Evolutionary conservation across 768 basidiomycete species (phyloP), one percentile per base, ranked within the genome.

Genomic region (Lyophyllum shimeji): DNA sequence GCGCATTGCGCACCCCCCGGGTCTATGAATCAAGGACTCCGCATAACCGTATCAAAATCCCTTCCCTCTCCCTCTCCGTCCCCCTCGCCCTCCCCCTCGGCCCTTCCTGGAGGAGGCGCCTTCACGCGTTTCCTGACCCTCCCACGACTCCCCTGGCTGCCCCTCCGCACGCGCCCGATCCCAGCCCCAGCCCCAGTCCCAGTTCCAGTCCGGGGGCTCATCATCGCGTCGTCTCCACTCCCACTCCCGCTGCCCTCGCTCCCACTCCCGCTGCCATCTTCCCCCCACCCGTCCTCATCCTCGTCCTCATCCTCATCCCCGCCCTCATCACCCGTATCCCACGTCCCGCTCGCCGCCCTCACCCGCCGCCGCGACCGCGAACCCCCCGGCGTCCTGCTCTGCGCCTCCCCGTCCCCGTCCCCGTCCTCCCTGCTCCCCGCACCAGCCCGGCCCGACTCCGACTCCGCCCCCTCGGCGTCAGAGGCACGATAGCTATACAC

Each of bases 261-360:
- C 4, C 21, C 34, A 13, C 15, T 17, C 34, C 43, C 43, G 21
- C 49, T 59, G 20, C 40, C 64, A 0, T 63, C 58, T 8, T 64
- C 65, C 21, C 53, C 63, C 46, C 65, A 61, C 31, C 54, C 70
- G 39, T 66, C 69, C 13, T 56, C 65, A 24, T 66, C 68, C 20
- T 47, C 60, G 42, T 66, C 70, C 23, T 66, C 71, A 45, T 69
- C 68, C 24, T 68, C 69, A 15, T 69, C 70, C 44, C 67, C 71
- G 7, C 61, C 68, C 27, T 71, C 74, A 15, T 71, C 71, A 2
- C 69, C 62, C 65, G 71, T 52, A 57, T 69, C 64, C 61, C 63
- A 43, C 55, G 59, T 50, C 54, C 63, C 43, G 15, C 60, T 40
- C 4, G n/a, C 52, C 57, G 58, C 52, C 58, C 64, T 7, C 62